Conservation (phyloP, 371 early-diverging fungal genomes). For the Mucor indicus region DNA sequence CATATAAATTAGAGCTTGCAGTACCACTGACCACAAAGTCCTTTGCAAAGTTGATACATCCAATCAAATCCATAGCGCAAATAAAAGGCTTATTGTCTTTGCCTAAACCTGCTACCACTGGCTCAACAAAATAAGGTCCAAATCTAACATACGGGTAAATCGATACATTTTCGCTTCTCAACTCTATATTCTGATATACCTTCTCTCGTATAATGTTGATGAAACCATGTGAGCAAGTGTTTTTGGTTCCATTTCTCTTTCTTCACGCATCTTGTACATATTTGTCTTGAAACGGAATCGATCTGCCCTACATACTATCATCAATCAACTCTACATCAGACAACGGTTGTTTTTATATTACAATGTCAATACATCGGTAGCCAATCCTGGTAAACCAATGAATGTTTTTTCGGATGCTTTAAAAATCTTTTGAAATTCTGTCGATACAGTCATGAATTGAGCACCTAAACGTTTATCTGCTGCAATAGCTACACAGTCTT, state of each 20-base stretch:
- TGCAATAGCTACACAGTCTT: slow-evolving; percentile 97
- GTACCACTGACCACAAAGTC: slow-evolving; percentile 99
- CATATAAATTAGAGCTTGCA: slow-evolving; percentile 87
- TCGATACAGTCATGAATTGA: slow-evolving; percentile 92
- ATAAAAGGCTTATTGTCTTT: slow-evolving; percentile 92
- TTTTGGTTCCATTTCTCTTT: slow-evolving; percentile 95
- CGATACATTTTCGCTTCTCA: too few species aligned
- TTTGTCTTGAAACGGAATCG: slow-evolving; percentile 93
- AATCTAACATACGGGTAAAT: slow-evolving; percentile 73
- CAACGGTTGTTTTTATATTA: slow-evolving; percentile 32
- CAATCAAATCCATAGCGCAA: slow-evolving; percentile 96
- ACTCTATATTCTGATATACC: slow-evolving; percentile 44
- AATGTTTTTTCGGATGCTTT: slow-evolving; percentile 82
- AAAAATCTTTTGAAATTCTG: slow-evolving; percentile 94
- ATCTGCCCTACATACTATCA: slow-evolving; percentile 61
- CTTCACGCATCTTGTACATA: slow-evolving; percentile 96
- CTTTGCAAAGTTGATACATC: slow-evolving; percentile 92
- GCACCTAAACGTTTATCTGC: slow-evolving; percentile 93
- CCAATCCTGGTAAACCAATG: slow-evolving; percentile 94
- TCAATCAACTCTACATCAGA: neutral
- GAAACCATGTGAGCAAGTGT: slow-evolving; percentile 95
- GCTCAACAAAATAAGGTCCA: slow-evolving; percentile 95
- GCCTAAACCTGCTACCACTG: slow-evolving; percentile 96
- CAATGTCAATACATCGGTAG: slow-evolving; percentile 98
- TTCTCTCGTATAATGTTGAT: slow-evolving; percentile 95